These are phyloP conservation scores for Lentinus brumalis DNA, from an alignment of 768 basidiomycete species.

Conservation along the genomic window DNA sequence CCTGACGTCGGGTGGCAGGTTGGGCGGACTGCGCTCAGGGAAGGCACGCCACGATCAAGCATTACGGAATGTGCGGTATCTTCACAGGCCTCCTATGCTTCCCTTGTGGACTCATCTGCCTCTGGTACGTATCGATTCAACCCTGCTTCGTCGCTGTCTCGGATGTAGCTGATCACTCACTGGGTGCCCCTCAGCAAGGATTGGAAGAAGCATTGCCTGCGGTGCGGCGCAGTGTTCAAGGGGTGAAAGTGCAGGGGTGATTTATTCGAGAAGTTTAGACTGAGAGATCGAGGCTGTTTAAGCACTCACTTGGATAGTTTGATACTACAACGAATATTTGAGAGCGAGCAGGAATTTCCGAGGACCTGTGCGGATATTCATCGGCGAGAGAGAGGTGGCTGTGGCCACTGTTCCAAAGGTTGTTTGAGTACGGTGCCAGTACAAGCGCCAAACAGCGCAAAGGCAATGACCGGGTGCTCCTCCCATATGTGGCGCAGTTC, in stretches of 20 bases:
- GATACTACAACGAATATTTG: no score
- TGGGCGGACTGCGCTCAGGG: slow-evolving; percentile 30
- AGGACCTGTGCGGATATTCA: no score
- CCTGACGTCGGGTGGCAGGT: not conserved
- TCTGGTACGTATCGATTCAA: slow-evolving; percentile 11
- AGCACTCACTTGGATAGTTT: no score
- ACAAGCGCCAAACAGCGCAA: no score
- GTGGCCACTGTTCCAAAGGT: no score
- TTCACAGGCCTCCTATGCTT: slow-evolving; percentile 34
- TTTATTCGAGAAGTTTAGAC: no score
- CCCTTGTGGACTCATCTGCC: slow-evolving; percentile 27
- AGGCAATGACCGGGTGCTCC: no score
- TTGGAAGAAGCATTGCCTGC: slow-evolving; percentile 11
- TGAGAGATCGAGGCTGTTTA: no score
- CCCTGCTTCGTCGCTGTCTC: not conserved
- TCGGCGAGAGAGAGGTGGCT: no score
- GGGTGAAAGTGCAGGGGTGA: not conserved
- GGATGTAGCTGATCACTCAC: not conserved
- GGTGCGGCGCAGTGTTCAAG: slow-evolving; percentile 2
- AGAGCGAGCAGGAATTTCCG: no score
- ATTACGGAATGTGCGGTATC: slow-evolving; percentile 35
- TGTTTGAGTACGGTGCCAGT: no score
- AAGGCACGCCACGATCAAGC: slow-evolving; percentile 30
- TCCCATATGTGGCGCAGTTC: no score
- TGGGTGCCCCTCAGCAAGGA: not conserved